Evolutionary conservation across 2,329 filamentous ascomycete genomes (phyloP).

Genomic region (Xylaria sp.): DNA sequence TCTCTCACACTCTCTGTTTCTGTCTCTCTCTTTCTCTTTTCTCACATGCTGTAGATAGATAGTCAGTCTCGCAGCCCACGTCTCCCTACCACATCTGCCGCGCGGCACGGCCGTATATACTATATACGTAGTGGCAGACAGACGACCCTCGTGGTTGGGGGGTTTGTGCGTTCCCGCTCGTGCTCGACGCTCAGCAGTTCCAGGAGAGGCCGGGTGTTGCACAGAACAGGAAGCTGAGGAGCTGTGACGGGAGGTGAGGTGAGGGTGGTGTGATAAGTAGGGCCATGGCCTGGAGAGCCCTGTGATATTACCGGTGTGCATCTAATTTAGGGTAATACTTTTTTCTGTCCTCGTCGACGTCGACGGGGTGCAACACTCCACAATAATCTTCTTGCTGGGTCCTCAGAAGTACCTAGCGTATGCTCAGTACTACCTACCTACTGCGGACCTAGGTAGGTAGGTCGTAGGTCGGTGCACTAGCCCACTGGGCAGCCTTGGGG

Average conservation of each 20-base stretch:
- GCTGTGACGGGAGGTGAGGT: conserved; percentile 21
- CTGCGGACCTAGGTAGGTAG: no score
- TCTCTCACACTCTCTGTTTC: background rate
- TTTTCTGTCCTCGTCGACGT: conserved; percentile 16
- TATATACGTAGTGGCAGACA: no score
- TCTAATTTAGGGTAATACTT: conserved; percentile 9
- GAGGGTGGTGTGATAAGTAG: conserved; percentile 34
- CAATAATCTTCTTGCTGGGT: no score
- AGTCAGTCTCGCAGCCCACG: background rate
- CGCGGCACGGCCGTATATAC: conserved; percentile 13
- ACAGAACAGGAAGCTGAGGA: conserved; percentile 35
- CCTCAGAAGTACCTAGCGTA: background rate
- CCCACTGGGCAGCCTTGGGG: no score
- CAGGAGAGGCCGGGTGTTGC: conserved; percentile 25
- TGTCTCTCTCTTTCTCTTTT: background rate
- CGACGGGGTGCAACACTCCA: conserved; percentile 18
- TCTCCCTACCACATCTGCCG: conserved; percentile 19
- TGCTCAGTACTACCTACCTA: background rate
- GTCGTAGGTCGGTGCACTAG: no score
- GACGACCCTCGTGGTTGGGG: conserved; percentile 9
- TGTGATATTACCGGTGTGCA: conserved; percentile 23
- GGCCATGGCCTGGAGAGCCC: conserved; percentile 30
- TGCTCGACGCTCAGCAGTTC: conserved; percentile 19
- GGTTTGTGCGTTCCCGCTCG: conserved; percentile 16
- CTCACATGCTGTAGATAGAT: no score